Evolutionary conservation across 2,329 filamentous ascomycete species (phyloP), one percentile per base, ranked within the genome.

Genomic region (Fusarium nanum): DNA sequence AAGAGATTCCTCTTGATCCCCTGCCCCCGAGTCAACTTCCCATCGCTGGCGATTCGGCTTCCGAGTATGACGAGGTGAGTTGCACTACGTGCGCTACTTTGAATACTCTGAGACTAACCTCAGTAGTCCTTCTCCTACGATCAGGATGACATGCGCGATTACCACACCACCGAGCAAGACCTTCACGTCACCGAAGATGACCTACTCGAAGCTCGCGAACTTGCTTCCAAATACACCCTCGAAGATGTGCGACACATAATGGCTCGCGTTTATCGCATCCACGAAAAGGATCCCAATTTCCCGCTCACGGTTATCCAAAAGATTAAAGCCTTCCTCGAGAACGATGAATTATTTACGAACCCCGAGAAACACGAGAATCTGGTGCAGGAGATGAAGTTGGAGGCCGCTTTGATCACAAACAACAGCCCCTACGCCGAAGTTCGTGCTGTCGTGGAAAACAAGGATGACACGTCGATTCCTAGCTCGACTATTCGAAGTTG

Each of bases 351-450:
- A 34, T 81, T 83, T 67, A 77, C 56, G 56, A 78, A 83, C 28
- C 84, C 84, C 20, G 82, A 85, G 42, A 82, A 84, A 68, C 79
- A 87, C 64, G 78, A 81, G 62, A 79, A 83, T 13, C 73, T 86
- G 23, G 85, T 87, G 48, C 79, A 82, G 56, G 83, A 86, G 76
- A 87, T 87, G 83, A 87, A 86, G 74, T 78, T 87, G 23, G 84
- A 87, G 75, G 83, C 84, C 2, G 85, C 85, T 5, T 79, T 87
- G 60, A 85, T 87, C 65, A 85, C 82, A 49, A 85, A 85, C 70
- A 85, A 87, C 74, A 87, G 85, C 47, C 87, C 87, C 5, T 89
- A 88, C 69, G 83, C 86, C 60, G 86, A 88, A 74, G 85, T 87
- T 27, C 84, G 86, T 53, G 84, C 86, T 37, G 85, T 87, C 4